phyloP scores from a whole-genome alignment of 148 eudicot genomes.

The Cornus florida region DNA sequence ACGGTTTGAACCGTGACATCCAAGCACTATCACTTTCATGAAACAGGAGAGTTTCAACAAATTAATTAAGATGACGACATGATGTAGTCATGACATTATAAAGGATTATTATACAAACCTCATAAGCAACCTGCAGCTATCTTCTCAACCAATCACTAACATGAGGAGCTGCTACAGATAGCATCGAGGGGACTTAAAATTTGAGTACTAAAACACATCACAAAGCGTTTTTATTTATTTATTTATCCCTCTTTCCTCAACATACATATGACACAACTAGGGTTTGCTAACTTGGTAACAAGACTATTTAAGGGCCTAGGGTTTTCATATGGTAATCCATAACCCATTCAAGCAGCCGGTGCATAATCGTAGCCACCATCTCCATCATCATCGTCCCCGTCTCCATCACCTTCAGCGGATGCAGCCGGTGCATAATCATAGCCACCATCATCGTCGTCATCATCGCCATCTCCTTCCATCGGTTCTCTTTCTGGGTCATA shows the following conservation, averaged over 20 bases:
- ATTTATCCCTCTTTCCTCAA: background rate
- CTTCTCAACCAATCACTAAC: background rate
- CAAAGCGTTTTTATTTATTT: no score
- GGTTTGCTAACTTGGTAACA: background rate
- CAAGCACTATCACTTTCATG: no score
- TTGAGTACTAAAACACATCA: background rate
- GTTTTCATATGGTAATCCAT: background rate
- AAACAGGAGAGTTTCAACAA: no score
- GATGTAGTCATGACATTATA: no score
- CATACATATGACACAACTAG: background rate
- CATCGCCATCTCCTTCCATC: background rate
- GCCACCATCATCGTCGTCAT: background rate
- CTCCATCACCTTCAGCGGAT: background rate
- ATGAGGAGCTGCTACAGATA: background rate
- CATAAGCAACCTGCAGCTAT: background rate
- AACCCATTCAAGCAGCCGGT: background rate
- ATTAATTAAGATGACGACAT: no score
- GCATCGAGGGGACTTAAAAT: background rate
- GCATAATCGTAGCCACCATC: conserved; percentile 2
- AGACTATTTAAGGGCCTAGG: background rate
- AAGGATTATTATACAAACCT: background rate
- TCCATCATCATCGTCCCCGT: background rate
- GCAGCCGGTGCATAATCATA: conserved; percentile 12
- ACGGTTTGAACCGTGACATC: no score
- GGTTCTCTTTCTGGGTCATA: background rate